Base-by-base conservation (phyloP, 257 asterid genomes). In the Lavandula angustifolia region DNA sequence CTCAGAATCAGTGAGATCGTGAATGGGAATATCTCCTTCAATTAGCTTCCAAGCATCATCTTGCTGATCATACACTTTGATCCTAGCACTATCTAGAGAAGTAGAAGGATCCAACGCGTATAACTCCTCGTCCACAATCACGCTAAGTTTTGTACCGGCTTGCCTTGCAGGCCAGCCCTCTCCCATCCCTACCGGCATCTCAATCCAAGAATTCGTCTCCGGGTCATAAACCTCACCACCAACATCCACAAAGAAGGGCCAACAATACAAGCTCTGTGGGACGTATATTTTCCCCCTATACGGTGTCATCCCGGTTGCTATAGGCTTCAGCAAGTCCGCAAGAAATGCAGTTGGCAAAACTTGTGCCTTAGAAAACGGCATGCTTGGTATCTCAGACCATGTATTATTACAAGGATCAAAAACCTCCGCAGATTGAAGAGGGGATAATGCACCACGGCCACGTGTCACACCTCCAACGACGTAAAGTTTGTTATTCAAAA, bases 111-210 rank as follows among this genome's bases (percentile, higher is more conserved):
- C 95, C 81, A 88, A 64, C 0, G 96, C 96, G 46, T 84, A 91
- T 34, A 91, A 76, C 16, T 85, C 96, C 27, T 81, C 98, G 34
- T 91, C 96, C 37, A 91, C 94, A 46, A 82, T 79, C 62, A 81
- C 96, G 16, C 98, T 85, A 73, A 88, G 34, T 68, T 91, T 91
- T 0, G 95, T 84, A 51, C 98, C 98, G 3, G 96, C 95, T 75
- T 88, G 96, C 76, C 85, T 74, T 6, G 98, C 94, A n/a, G 95
- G 96, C 98, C 98, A 92, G 10, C 98, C 96, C 64, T 87, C 98
- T 3, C 96, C 98, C 98, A 92, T 89, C 62, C 98, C 96, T 17
- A 64, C 67, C 5, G 96, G 95, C 96, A 92, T 92, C 66, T 89
- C 96, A 5, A 69, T 81, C 96, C 98, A 92, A 6, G 88, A 71